Base-by-base conservation (phyloP, 495 filamentous ascomycete genomes). In the Tetracladium setigerum region DNA sequence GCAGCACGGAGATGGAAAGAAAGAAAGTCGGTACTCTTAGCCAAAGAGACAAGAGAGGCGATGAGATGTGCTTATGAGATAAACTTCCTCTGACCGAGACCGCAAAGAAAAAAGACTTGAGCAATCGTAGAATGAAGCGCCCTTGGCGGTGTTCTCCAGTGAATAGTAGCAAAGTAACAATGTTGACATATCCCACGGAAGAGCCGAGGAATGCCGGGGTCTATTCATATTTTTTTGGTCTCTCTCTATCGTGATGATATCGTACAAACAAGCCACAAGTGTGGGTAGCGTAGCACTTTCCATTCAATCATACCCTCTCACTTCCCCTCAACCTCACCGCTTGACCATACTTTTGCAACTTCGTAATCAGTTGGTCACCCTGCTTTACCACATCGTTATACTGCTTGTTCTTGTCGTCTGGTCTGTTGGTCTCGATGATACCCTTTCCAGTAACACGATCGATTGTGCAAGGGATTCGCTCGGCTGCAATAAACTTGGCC, bases 381-480 rank as follows among this genome's bases (percentile, higher is more conserved):
- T 96, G 91, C 73, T 90, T 92, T 41, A 98, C 88, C 30, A 96
- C 87, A 59, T 96, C 92, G 41, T 89, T 81, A 64, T 97, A 98
- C 67, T 98, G 92, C 73, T 94, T 95, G 74, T 96, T 95, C 79
- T 97, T 97, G 65, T 95, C 89, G 60, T 96, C 94, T 4, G 92
- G 90, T 41, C 94, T 76, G 68, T 95, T 95, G 19, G 91, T 98
- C 74, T 97, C 94, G 59, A 98, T 96, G 60, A 97, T 86, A 32
- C 89, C 91, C 55, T 92, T 89, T 50, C 74, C 73, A 0, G 71
- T 68, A 50, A 98, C 94, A 38, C 92, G 87, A 70, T 98, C 92
- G 56, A 98, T 96, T 22, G 87, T 95, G 74, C 91, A 96, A 12
- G 90, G 80, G 56, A 98, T 86, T 58, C 92, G 83, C 67, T 89